phyloP scores from a whole-genome alignment of 2,329 filamentous ascomycete genomes.

The Microdochium trichocladiopsis region DNA sequence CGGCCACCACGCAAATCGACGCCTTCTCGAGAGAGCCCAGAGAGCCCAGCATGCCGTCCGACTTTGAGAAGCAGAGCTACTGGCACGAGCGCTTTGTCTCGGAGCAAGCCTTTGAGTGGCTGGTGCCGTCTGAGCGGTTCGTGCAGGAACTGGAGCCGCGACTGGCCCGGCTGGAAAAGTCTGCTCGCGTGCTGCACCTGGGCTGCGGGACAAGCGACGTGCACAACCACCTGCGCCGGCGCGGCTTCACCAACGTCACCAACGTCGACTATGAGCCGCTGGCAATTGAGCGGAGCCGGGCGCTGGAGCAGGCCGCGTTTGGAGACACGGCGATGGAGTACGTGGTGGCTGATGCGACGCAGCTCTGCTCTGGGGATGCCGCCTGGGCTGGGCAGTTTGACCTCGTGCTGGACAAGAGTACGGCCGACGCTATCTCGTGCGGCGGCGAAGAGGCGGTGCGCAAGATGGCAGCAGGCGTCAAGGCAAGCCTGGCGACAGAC shows the following conservation, averaged over 20 bases:
- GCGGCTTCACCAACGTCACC: conserved; percentile 33
- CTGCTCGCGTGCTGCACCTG: conserved; percentile 33
- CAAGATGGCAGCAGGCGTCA: conserved; percentile 30
- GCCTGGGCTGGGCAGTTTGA: conserved; percentile 21
- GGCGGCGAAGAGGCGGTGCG: conserved; percentile 28
- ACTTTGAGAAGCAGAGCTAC: conserved; percentile 42
- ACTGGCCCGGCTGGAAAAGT: conserved; percentile 18
- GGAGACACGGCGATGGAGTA: conserved; percentile 36
- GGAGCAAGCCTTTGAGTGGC: conserved; percentile 41
- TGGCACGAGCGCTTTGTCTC: conserved; percentile 38
- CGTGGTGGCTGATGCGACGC: conserved; percentile 35
- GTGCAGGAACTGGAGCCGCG: conserved; percentile 29
- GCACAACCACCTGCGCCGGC: conserved; percentile 35
- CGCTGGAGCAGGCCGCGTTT: conserved; percentile 31
- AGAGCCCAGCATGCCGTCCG: conserved; percentile 13
- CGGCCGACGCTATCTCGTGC: conserved; percentile 39
- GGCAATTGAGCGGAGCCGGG: conserved; percentile 32
- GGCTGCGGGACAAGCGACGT: conserved; percentile 44
- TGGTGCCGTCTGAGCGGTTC: conserved; percentile 32
- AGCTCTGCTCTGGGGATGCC: conserved; percentile 11
- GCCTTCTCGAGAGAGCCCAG: no score
- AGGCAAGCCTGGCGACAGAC: conserved; percentile 21
- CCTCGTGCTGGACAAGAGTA: conserved; percentile 41
- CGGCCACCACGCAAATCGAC: no score
- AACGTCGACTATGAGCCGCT: conserved; percentile 44